Evolutionary conservation across 768 basidiomycete genomes (phyloP).

Genomic region (Tylopilus sp.): DNA sequence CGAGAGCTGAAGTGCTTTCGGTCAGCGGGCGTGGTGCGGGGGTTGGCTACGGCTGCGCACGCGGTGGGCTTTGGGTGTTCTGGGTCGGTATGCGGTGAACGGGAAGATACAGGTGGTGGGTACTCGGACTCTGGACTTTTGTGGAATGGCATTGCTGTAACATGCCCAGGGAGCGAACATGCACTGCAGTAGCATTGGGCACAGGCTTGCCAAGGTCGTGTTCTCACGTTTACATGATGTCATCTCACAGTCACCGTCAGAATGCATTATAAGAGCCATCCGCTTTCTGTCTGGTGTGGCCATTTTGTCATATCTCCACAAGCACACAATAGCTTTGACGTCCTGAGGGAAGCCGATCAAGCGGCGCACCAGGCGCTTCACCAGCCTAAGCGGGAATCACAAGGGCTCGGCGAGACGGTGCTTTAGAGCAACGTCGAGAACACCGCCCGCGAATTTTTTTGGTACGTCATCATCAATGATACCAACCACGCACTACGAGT

Average conservation of each 20-base stretch:
- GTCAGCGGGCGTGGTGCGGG: not conserved
- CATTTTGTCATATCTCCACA: not conserved
- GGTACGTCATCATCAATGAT: not conserved
- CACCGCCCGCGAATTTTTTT: not conserved
- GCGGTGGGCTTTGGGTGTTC: not conserved
- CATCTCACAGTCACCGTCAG: not conserved
- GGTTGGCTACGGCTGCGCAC: slow-evolving; percentile 1
- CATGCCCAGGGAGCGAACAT: not conserved
- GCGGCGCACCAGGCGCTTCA: not conserved
- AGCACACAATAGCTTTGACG: not conserved
- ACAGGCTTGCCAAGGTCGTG: no score
- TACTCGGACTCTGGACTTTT: not conserved
- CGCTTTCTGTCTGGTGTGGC: no score
- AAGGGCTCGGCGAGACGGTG: not conserved
- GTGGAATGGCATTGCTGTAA: not conserved
- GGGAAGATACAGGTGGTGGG: not conserved
- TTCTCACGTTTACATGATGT: slow-evolving; percentile 4
- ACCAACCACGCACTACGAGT: not conserved
- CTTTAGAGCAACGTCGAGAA: not conserved
- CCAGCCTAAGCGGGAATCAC: not conserved
- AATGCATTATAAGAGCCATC: no score
- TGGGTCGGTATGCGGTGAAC: not conserved
- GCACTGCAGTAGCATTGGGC: no score
- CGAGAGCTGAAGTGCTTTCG: not conserved
- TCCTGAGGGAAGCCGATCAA: not conserved